Percentiles rank a stretch among this genome's conserved stretches.
Conservation (phyloP, 305 asterid genomes). For the Fraxinus latifolia region DNA sequence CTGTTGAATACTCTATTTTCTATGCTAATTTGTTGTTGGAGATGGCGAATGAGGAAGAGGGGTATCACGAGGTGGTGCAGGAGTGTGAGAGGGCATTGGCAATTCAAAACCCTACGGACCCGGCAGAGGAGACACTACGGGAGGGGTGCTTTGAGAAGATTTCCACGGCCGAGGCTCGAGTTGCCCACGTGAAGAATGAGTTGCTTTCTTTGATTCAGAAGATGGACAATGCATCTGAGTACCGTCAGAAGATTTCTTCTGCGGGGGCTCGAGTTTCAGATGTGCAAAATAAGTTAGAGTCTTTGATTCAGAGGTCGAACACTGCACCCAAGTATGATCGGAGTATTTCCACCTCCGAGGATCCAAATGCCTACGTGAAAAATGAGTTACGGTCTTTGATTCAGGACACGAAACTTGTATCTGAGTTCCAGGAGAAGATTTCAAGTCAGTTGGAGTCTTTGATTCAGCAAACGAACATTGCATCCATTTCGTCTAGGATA, state of each 20-base stretch:
- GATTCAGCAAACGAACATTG: slow-evolving; percentile 74
- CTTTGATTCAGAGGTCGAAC: neutral
- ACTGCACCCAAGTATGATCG: neutral
- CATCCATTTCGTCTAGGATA: slow-evolving; percentile 84
- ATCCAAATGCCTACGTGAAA: neutral
- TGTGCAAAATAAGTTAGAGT: neutral
- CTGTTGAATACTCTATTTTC: slow-evolving; percentile 77
- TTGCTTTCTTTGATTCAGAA: slow-evolving; percentile 71
- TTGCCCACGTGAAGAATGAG: slow-evolving; percentile 59
- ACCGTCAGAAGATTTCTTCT: neutral
- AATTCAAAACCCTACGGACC: slow-evolving; percentile 79
- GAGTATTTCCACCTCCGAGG: neutral
- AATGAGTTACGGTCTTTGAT: neutral
- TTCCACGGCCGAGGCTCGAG: slow-evolving; percentile 53
- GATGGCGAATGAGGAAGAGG: slow-evolving; percentile 62
- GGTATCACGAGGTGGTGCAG: slow-evolving; percentile 70
- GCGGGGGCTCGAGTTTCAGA: neutral
- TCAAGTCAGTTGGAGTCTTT: slow-evolving; percentile 58
- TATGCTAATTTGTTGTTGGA: slow-evolving; percentile 78
- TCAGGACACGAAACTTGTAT: neutral
- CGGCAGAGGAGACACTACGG: slow-evolving; percentile 76
- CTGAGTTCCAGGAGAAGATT: slow-evolving; percentile 59
- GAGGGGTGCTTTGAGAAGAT: slow-evolving; percentile 74
- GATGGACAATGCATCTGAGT: slow-evolving; percentile 28
- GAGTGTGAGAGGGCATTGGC: slow-evolving; percentile 87